Evolutionary conservation across 768 basidiomycete genomes (phyloP), one percentile per base, ranked within the genome.

Genomic region (Pleurotus djamor): DNA sequence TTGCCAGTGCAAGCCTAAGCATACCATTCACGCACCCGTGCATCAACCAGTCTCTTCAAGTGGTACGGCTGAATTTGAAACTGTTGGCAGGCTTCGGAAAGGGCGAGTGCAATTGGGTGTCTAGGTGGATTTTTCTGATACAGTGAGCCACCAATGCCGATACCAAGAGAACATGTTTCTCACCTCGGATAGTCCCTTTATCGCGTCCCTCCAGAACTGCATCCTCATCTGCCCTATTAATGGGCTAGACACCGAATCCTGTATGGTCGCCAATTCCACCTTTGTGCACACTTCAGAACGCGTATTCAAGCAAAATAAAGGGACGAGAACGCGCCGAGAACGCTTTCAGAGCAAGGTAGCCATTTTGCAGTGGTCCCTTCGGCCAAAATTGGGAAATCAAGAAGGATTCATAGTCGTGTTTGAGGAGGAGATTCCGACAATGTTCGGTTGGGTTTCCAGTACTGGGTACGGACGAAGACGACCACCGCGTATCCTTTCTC

Each of bases 191-290:
- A 92, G 83, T 49, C 74, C 80, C 65, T 86, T 89, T 32, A 94
- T 67, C 10, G 89, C 86, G 67, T 95, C 91, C 65, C 85, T 83
- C 92, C 92, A 95, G 69, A 94, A 94, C 68, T 93, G 87, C 77
- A 92, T 83, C 63, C 91, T 81, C 81, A 93, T 91, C 69, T 85
- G 84, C n/a, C 91, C 92, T 58, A 94, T 84, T 41, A 82, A 77
- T 37, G 83, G 68, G 60, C 88, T 89, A 14, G 91, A 90, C 12
- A 91, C 88, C 41, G 80, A 76, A 61, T 95, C 93, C 70, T 87
- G 89, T 14, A 92, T 73, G 68, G 77, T 88, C 8, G 92, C 87
- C 57, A 94, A 72, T 69, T 94, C 92, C 57, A 90, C 83, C 89
- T 92, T 68, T 17, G 21, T 60, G 57, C 56, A n/a, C 45, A 44